Evolutionary conservation across 202 grass and related monocot species (phyloP).

Genomic region (Cymbopogon flexuosus): DNA sequence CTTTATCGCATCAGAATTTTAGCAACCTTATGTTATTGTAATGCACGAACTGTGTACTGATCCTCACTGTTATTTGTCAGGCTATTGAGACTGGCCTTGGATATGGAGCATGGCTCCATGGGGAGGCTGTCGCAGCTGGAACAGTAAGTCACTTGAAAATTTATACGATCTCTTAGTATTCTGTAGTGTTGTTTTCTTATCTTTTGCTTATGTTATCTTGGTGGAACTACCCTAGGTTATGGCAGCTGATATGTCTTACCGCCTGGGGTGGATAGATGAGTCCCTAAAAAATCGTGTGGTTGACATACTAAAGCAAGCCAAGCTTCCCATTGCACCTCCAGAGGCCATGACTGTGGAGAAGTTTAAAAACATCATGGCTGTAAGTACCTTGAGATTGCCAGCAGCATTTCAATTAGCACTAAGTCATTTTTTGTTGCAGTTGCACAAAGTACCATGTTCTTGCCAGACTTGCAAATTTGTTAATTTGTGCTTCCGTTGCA

Average conservation of each 20-base stretch:
- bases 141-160: slow-evolving; percentile 43
- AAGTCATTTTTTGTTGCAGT: background rate
- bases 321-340: slow-evolving; percentile 76
- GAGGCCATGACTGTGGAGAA: slow-evolving; percentile 83
- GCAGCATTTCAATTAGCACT: background rate
- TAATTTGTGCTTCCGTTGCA: background rate
- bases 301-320: slow-evolving; percentile 69
- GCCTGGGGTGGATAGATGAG: slow-evolving; percentile 93
- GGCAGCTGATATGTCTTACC: slow-evolving; percentile 86
- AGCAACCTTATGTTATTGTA: background rate
- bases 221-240: slow-evolving; percentile 55
- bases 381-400: slow-evolving; percentile 41
- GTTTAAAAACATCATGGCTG: slow-evolving; percentile 84
- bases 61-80: slow-evolving; percentile 42
- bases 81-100: slow-evolving; percentile 83
- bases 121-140: slow-evolving; percentile 88
- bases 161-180: background rate
- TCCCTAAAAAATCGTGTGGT: slow-evolving; percentile 46
- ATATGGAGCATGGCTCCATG: slow-evolving; percentile 90
- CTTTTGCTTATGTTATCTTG: background rate
- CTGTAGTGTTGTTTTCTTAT: slow-evolving; percentile 7
- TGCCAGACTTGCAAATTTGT: background rate
- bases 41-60: background rate
- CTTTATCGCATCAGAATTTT: background rate
- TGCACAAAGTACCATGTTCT: background rate